Evolutionary conservation across 306 rosid species (phyloP).

Genomic region (Gynostemma pentaphyllum): DNA sequence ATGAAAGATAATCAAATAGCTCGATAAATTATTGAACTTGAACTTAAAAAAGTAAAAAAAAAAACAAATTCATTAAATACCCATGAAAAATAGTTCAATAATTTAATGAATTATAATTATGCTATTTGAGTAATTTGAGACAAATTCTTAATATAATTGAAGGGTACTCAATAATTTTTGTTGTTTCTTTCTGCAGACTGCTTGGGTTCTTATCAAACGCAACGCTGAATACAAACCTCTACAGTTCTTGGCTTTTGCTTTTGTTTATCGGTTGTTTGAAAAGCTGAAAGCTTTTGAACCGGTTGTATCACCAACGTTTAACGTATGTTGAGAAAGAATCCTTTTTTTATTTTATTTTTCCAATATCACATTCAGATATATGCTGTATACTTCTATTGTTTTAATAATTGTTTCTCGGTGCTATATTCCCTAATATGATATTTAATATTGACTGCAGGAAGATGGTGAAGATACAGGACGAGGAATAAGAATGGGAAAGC

Average conservation of each 20-base stretch:
- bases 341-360: neutral
- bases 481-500: slow-evolving; percentile 87
- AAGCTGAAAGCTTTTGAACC: slow-evolving; percentile 80
- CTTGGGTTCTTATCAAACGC: slow-evolving; percentile 61
- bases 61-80: no score
- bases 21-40: no score
- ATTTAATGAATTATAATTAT: no score
- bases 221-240: slow-evolving; percentile 81
- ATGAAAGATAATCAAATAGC: no score
- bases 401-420: neutral
- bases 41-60: no score
- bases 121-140: no score
- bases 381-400: neutral
- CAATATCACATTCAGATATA: neutral
- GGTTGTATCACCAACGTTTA: slow-evolving; percentile 45
- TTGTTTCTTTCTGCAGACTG: slow-evolving; percentile 48
- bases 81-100: no score
- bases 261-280: slow-evolving; percentile 92
- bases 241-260: slow-evolving; percentile 81
- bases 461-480: slow-evolving; percentile 90
- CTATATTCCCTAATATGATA: slow-evolving; percentile 4
- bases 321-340: slow-evolving; percentile 34
- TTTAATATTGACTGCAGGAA: slow-evolving; percentile 47
- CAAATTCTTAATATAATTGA: no score
- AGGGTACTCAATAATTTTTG: neutral